Evolutionary conservation across 306 rosid genomes (phyloP).

Genomic region (Hippophae tibetana): DNA sequence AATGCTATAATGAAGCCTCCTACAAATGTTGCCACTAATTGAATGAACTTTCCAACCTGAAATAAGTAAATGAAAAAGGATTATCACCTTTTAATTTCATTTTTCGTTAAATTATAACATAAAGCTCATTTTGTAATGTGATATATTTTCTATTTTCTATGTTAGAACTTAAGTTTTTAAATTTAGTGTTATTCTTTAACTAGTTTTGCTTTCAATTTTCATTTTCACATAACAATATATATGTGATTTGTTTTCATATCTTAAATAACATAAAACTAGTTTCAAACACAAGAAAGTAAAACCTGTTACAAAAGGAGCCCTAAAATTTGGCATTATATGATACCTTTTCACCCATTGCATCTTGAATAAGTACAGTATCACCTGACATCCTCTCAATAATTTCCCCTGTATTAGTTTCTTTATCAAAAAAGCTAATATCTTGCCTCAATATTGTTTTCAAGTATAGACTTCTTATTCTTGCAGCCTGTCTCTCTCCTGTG

Average conservation of each 20-base stretch:
- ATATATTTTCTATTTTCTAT: no score
- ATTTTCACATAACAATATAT: no score
- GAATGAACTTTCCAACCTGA: slow-evolving; percentile 77
- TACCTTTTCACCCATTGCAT: slow-evolving; percentile 86
- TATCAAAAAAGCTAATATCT: slow-evolving; percentile 66
- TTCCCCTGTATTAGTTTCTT: slow-evolving; percentile 58
- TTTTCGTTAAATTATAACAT: background rate
- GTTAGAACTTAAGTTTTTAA: no score
- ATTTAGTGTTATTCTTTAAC: no score
- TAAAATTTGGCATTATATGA: no score
- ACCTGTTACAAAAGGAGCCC: no score
- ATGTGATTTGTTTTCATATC: no score
- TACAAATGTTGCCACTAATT: slow-evolving; percentile 47
- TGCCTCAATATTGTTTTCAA: slow-evolving; percentile 70
- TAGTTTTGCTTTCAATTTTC: no score
- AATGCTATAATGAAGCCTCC: slow-evolving; percentile 65
- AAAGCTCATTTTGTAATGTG: no score
- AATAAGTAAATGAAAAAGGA: background rate
- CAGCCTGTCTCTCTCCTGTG: slow-evolving; percentile 79
- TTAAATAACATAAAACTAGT: no score
- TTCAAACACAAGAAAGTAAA: no score
- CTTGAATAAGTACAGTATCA: slow-evolving; percentile 81
- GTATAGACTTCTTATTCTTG: slow-evolving; percentile 63
- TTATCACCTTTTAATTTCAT: no score
- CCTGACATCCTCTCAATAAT: slow-evolving; percentile 78